These are phyloP conservation scores for Verticillium nonalfalfae DNA, from an alignment of 2,329 filamentous ascomycete species.

Conservation along the genomic window DNA sequence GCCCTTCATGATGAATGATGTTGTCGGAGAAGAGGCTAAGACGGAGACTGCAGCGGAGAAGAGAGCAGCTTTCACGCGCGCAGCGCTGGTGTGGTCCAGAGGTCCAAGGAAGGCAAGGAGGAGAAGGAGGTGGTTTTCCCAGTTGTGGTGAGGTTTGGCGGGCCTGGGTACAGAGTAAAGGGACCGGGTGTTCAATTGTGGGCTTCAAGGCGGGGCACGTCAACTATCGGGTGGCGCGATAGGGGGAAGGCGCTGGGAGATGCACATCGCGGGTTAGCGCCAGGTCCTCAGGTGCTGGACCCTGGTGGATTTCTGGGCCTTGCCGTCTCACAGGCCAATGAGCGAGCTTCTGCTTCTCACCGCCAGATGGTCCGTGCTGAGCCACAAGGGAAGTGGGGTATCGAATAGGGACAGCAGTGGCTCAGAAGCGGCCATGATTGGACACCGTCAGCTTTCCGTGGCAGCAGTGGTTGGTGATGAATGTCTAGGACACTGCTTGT, in stretches of 20 bases:
- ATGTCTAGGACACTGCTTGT: not conserved
- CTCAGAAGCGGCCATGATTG: not conserved
- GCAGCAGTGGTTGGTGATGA: not conserved
- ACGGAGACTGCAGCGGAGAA: slow-evolving; percentile 15
- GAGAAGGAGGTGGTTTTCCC: slow-evolving; percentile 26
- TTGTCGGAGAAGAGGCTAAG: slow-evolving; percentile 12
- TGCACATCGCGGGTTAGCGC: slow-evolving; percentile 9
- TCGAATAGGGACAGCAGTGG: not conserved
- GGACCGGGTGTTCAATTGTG: slow-evolving; percentile 12
- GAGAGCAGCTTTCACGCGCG: slow-evolving; percentile 22
- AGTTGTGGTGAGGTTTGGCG: slow-evolving; percentile 17
- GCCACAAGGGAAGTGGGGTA: not conserved
- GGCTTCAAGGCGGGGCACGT: slow-evolving; percentile 18
- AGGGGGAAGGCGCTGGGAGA: slow-evolving; percentile 4
- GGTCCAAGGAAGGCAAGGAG: slow-evolving; percentile 19
- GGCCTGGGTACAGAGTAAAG: slow-evolving; percentile 8
- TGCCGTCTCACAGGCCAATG: not conserved
- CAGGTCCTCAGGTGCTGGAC: not conserved
- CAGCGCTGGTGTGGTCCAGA: slow-evolving; percentile 21
- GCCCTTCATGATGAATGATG: slow-evolving; percentile 44
- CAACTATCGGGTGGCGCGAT: slow-evolving; percentile 12
- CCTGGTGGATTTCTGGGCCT: not conserved
- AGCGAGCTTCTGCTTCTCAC: slow-evolving; percentile 14
- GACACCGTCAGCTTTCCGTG: not conserved
- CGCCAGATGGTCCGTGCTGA: slow-evolving; percentile 13